Evolutionary conservation across 805 yeast genomes (phyloP).

Genomic region (Candida gorgasii): DNA sequence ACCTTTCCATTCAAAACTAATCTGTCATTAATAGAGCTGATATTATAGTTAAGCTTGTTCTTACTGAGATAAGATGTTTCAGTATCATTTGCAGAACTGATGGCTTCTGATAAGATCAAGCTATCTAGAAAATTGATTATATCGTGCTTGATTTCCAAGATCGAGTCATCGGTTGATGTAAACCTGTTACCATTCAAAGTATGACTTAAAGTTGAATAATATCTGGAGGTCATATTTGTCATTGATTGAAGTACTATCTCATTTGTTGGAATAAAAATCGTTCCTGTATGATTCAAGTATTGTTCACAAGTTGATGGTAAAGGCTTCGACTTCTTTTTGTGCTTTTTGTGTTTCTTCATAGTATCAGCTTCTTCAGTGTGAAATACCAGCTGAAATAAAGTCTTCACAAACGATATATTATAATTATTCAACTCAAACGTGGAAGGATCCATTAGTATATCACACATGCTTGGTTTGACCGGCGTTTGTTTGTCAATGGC

Average conservation of each 20-base stretch:
- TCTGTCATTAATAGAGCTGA: constrained; percentile 14
- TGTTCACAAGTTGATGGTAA: constrained; percentile 27
- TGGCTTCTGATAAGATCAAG: constrained; percentile 21
- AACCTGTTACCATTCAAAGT: constrained; percentile 17
- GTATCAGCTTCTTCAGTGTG: constrained; percentile 1
- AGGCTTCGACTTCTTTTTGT: constrained; percentile 12
- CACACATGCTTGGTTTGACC: constrained; percentile 33
- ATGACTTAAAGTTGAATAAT: constrained; percentile 29
- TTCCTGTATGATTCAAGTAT: constrained; percentile 25
- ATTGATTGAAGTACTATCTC: constrained; percentile 25
- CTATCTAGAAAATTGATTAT: constrained; percentile 25
- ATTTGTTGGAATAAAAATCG: constrained; percentile 39
- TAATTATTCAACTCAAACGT: constrained; percentile 19
- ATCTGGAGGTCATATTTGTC: constrained; percentile 25
- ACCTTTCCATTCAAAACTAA: constrained; percentile 24
- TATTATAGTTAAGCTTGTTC: constrained; percentile 14
- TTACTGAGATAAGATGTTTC: constrained; percentile 5
- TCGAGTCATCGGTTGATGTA: constrained; percentile 32
- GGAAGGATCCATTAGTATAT: constrained; percentile 37
- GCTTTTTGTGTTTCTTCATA: constrained; percentile 2
- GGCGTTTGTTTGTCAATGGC: constrained; percentile 54
- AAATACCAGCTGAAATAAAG: constrained; percentile 23
- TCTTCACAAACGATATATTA: constrained; percentile 26
- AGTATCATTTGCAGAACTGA: constrained; percentile 6
- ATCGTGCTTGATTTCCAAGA: constrained; percentile 31